Base-by-base conservation (phyloP, 768 basidiomycete species). In the Filobasidium floriforme region DNA sequence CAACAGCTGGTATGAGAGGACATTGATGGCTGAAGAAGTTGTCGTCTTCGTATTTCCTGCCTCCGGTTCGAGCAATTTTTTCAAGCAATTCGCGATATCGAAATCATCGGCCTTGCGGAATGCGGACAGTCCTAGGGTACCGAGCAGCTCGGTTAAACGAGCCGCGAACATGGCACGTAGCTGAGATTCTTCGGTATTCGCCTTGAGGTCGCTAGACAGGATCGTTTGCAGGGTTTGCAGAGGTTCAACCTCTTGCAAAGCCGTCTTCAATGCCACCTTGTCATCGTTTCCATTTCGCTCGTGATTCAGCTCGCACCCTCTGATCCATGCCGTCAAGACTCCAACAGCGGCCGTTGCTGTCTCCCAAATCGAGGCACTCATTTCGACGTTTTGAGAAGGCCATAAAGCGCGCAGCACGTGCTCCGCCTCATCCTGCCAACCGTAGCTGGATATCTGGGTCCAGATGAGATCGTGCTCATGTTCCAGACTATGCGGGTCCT, bases 401-500 rank as follows among this genome's bases (percentile, higher is more conserved):
- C 54, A 57, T 15, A 57, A 22, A 37, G 43, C 28, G n/a, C 29
- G 63, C 1, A 68, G 29, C 6, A 60, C n/a, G 1, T 68, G 61
- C 26, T 72, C 1, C 1, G 73, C 78, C 37, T 88, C 85, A 0
- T 82, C 81, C 19, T 80, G 82, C 89, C 91, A 94, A 0, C 82
- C 85, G 86, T 88, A 89, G 1, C 84, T 86, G n/a, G 81, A 79
- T 11, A 94, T 81, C 72, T 92, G 90, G 63, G 87, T 89, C 93
- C 94, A 98, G 10, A 88, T 79, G 59, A 97, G 85, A 62, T 89
- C 90, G 77, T 98, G 94, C 9, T 82, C 82, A 0, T 91, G 91
- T 1, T 86, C 88, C 7, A 91, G 93, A 63, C 83, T 82, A 74
- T 98, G 94, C 7, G 94, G 93, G 73, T 98, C 89, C n/a, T 85